Evolutionary conservation across 1,284 basidiomycete species (phyloP).

Genomic region (Porogramme epimiltina): DNA sequence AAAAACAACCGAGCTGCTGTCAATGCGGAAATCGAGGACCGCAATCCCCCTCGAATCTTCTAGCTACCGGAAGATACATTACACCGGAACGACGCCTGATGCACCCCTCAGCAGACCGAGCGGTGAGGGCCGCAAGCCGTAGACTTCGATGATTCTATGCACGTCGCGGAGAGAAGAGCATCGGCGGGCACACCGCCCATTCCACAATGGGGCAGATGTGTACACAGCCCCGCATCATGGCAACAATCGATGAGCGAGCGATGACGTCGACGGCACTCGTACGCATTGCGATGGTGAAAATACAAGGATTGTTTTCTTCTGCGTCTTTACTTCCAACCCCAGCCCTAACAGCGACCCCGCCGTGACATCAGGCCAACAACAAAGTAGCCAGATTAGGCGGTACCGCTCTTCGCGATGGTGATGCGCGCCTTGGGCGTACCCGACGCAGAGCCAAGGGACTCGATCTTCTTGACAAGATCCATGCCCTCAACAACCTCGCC

Average conservation of each 20-base stretch:
- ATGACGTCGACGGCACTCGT: conserved; percentile 4
- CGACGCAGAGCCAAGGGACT: conserved; percentile 53
- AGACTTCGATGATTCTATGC: too few relatives aligned
- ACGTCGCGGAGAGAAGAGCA: too few relatives aligned
- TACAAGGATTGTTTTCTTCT: conserved; percentile 28
- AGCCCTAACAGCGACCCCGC: conserved; percentile 3
- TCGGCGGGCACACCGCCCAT: conserved; percentile 1
- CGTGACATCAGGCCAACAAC: conserved; percentile 4
- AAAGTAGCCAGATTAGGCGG: conserved; percentile 37
- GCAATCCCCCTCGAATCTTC: too few relatives aligned
- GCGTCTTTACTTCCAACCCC: conserved; percentile 20
- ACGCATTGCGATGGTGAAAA: conserved; percentile 21
- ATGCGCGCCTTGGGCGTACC: conserved; percentile 52
- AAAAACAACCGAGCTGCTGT: too few relatives aligned
- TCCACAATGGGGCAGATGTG: background rate
- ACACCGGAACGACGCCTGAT: too few relatives aligned
- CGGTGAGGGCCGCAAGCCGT: too few relatives aligned
- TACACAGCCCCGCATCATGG: conserved; percentile 4
- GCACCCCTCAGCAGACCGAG: too few relatives aligned
- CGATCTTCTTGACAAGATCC: conserved; percentile 68
- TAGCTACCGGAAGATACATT: too few relatives aligned
- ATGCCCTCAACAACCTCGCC: conserved; percentile 67
- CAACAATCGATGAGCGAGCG: conserved; percentile 9
- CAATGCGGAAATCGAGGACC: too few relatives aligned
- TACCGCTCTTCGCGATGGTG: conserved; percentile 55